Evolutionary conservation across 169 alveolate genomes (phyloP), one percentile per base, ranked within the genome.

Genomic region (Cryptosporidium bovis): DNA sequence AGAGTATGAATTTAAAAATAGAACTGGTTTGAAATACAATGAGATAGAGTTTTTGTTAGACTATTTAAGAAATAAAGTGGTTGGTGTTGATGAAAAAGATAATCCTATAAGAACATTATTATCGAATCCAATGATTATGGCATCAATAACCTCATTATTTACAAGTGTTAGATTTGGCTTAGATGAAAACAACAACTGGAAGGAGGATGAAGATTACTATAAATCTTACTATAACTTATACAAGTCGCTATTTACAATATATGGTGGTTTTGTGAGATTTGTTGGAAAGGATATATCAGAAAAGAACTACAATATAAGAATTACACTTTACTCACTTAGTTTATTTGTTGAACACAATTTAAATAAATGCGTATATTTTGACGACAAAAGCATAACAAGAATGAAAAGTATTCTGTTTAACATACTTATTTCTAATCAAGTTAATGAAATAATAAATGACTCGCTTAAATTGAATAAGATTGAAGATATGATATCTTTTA

Each of bases 111-210:
- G 29, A 16, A 5, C 20, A 53, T 5, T 53, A 53, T 53, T 53
- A n/a, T 31, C 13, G 12, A 69, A 69, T 69, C 83, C 83, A 10
- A 53, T 69, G 51, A 24, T 69, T 6, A 53, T 69, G 3, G n/a
- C 51, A 24, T 69, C 68, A 2, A 69, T 69, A n/a, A 69, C 33
- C 15, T 51, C 67, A n/a, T 27, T 69, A 15, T 69, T 69, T 69
- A 29, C 83, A 27, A 69, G 27, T 69, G 51, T 69, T 10, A 24
- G 29, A 27, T 24, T 69, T 48, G 55, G 55, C 5, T 5, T 20
- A 12, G 27, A 48, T 8, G 20, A 40, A 8, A 8, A 40, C 10
- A 40, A 40, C 10, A 40, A 3, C 4, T 40, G 48, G 48, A 40
- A 40, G 1, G 4, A 48, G 27, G 51, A 67, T 2, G 82, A 67